Evolutionary conservation across 495 filamentous ascomycete species (phyloP).

Genomic region (Podospora conica): DNA sequence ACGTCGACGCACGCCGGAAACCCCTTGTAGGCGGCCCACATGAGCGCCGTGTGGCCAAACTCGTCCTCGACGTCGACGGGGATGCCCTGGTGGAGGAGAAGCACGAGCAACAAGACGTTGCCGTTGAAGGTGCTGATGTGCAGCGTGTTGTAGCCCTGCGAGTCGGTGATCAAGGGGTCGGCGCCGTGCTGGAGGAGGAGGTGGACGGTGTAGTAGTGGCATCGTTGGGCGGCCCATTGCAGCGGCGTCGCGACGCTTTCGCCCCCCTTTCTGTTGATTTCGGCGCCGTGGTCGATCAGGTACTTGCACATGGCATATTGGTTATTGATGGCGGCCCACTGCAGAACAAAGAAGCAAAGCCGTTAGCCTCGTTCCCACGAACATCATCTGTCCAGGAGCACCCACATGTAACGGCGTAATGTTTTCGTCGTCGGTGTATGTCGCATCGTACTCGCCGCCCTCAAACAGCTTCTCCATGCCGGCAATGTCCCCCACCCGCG

Average conservation of each 20-base stretch:
- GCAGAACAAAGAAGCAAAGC: conserved; percentile 21
- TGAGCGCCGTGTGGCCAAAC: conserved; percentile 83
- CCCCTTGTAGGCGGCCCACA: conserved; percentile 99
- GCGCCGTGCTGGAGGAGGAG: conserved; percentile 81
- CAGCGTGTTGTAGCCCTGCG: conserved; percentile 93
- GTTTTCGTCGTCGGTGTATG: conserved; percentile 78
- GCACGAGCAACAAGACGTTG: conserved; percentile 84
- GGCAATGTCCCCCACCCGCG: conserved; percentile 76
- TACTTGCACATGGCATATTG: conserved; percentile 95
- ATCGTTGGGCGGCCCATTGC: conserved; percentile 94
- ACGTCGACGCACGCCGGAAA: conserved; percentile 86
- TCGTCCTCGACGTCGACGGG: conserved; percentile 84
- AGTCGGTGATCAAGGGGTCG: conserved; percentile 80
- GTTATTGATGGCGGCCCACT: conserved; percentile 99
- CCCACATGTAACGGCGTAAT: conserved; percentile 93
- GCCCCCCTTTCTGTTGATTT: conserved; percentile 91
- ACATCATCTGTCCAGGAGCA: conserved; percentile 4
- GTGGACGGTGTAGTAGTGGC: conserved; percentile 73
- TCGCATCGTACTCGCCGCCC: conserved; percentile 69
- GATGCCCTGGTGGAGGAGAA: conserved; percentile 84
- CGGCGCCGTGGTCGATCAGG: conserved; percentile 79
- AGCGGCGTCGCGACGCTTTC: conserved; percentile 88
- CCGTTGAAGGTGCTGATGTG: conserved; percentile 96
- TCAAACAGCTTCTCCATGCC: conserved; percentile 87
- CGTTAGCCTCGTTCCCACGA: conserved; percentile 12